phyloP scores from a whole-genome alignment of 108 stramenopile species.

The Conticribra guillardii region DNA sequence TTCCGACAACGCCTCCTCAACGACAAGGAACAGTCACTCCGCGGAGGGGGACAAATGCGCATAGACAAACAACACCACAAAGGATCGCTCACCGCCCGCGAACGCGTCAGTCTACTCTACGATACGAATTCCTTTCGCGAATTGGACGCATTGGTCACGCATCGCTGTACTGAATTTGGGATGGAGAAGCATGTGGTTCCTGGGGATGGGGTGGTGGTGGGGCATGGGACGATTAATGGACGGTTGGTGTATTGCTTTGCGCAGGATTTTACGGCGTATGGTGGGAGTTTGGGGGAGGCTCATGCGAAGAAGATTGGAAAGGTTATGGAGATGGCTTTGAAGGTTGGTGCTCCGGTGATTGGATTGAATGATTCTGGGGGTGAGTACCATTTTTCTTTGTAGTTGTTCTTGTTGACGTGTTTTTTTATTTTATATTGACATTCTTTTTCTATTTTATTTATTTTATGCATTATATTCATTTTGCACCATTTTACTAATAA shows the following conservation, averaged over 20 bases:
- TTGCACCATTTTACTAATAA: too few relatives aligned
- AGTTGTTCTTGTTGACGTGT: not conserved
- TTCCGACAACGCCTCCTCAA: slow-evolving; percentile 78
- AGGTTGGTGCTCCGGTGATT: slow-evolving; percentile 96
- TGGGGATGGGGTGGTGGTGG: slow-evolving; percentile 96
- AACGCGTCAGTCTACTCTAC: slow-evolving; percentile 91
- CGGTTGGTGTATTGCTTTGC: slow-evolving; percentile 85
- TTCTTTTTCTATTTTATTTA: not conserved
- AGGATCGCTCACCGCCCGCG: slow-evolving; percentile 98
- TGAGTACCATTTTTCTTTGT: slow-evolving; percentile 1
- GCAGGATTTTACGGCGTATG: slow-evolving; percentile 99
- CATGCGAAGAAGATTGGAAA: slow-evolving; percentile 99
- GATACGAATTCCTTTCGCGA: slow-evolving; percentile 93
- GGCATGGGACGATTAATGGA: slow-evolving; percentile 62
- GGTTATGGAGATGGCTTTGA: slow-evolving; percentile 97
- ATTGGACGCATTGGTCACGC: slow-evolving; percentile 93
- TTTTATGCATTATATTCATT: too few relatives aligned
- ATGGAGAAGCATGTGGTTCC: slow-evolving; percentile 87
- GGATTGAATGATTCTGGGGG: slow-evolving; percentile 99
- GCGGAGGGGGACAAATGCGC: slow-evolving; percentile 89
- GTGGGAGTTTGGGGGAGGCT: slow-evolving; percentile 94
- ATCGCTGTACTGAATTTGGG: slow-evolving; percentile 98
- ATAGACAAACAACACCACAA: slow-evolving; percentile 89
- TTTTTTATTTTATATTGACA: too few relatives aligned
- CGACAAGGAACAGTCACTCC: slow-evolving; percentile 62